Base-by-base conservation (phyloP, 768 basidiomycete genomes). In the Tephrocybe rancida region DNA sequence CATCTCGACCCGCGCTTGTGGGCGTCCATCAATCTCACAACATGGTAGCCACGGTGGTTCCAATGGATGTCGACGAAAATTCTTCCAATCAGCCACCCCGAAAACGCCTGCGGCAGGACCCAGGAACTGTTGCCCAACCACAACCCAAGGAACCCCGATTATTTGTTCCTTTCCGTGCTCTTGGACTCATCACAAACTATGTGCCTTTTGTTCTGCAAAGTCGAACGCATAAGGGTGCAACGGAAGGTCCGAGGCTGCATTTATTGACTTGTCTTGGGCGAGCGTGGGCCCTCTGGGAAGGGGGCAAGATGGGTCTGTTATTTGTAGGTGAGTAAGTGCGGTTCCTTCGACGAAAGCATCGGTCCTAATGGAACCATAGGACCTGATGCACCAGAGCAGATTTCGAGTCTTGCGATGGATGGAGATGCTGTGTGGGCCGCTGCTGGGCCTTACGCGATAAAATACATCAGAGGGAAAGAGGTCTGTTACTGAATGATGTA, bases 271-370 rank as follows among this genome's bases (percentile, higher is more conserved):
- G 91, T 63, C 71, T 98, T 7, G 95, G 96, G 5, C 83, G 76
- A 53, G 84, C 90, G 59, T 98, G 95, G 95, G 91, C 94, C 16
- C 75, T 97, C 64, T 98, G 96, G 96, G 94, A 97, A 61, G 95
- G 93, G 19, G 90, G 86, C 24, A 94, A 88, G 71, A 95, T 98
- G 92, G 80, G 78, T 27, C 72, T 98, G 52, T 78, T 98, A 32
- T 98, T 99, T 67, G 94, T 95, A 55, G 93, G 96, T 92, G 70
- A 74, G 92, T 82, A 63, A 57, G 54, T 66, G 52, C 27, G 35
- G 49, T 35, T 26, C 30, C 13, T n/a, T 35, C 41, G 34, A 27
- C 27, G 38, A 16, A 25, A 46, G 10, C 43, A 3, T 22, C 16
- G 35, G 41, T 30, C 37, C 22, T n/a, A 54, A 56, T 50, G 26